Base-by-base conservation (phyloP, 176 grass and related monocot genomes). In the Avena atlantica region DNA sequence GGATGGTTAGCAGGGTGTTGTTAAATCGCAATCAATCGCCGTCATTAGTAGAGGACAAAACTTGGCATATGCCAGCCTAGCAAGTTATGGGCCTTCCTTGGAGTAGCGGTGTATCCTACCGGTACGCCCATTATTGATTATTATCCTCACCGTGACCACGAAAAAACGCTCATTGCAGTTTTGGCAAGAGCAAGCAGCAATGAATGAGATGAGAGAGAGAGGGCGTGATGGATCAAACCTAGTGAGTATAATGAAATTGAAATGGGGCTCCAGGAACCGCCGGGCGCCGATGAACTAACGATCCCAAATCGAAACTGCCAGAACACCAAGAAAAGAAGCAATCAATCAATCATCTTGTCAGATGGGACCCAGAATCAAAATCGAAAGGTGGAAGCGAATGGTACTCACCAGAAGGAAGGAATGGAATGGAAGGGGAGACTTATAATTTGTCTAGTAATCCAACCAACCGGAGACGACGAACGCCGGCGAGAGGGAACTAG, bases 41-140 rank as follows among this genome's bases (percentile, higher is more conserved):
- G 25, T 53, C 63, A 63, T 53, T 21, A 55, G 17, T 58, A 51
- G 61, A 60, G 24, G 81, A 88, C 89, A 75, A 27, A 50, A 6
- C 76, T 80, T 9, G 76, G 48, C 57, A 70, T 51, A 80, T 81
- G 86, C 50, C 86, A 85, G 58, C 76, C 76, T 88, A 51, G 81
- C 85, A 91, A 85, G 59, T 70, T 51, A 90, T 40, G 40, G 59
- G 69, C 4, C 15, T 48, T 60, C 8, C 68, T 19, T 40, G 31
- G 10, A 15, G 31, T 31, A 31, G 31, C 31, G 31, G 31, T 3
- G 31, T 34, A 34, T 87, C 53, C 20, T 12, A 66, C 44, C 36
- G 51, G 3, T 2, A 74, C 55, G 42, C 44, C 17, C 50, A 31
- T 31, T 34, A 34, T 34, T 34, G 31, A 50, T 48, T 50, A 59